phyloP scores from a whole-genome alignment of 495 filamentous ascomycete genomes.

The Cladorrhinum samala region DNA sequence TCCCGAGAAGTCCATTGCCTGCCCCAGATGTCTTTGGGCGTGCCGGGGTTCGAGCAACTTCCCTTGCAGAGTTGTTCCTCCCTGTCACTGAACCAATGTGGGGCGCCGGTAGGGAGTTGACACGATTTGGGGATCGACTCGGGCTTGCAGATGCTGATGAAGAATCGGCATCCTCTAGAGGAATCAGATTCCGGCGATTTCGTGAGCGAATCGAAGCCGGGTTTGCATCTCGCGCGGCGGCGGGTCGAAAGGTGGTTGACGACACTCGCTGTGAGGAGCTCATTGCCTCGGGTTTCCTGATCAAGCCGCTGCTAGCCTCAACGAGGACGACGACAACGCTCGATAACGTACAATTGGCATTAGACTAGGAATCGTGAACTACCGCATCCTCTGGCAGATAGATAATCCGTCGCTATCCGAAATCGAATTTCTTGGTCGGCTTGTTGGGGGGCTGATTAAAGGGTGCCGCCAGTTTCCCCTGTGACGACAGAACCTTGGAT shows the following conservation, averaged over 20 bases:
- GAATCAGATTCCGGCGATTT: conserved; percentile 24
- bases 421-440: too few species aligned
- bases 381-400: too few species aligned
- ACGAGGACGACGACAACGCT: conserved; percentile 17
- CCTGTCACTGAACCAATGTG: conserved; percentile 32
- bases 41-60: conserved; percentile 22
- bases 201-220: conserved; percentile 21
- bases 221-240: conserved; percentile 20
- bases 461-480: too few species aligned
- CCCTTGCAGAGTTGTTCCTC: conserved; percentile 26
- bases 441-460: not conserved
- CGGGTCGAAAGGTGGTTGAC: conserved; percentile 20
- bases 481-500: not conserved
- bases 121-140: conserved; percentile 25
- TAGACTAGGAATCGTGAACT: conserved; percentile 21
- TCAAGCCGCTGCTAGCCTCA: conserved; percentile 20
- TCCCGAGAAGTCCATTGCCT: conserved; percentile 33
- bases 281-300: conserved; percentile 27
- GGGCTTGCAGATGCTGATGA: conserved; percentile 23
- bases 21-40: conserved; percentile 29
- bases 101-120: conserved; percentile 36
- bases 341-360: conserved; percentile 19
- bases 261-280: conserved; percentile 22
- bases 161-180: conserved; percentile 5
- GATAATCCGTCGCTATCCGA: too few species aligned